A percentile compares a stretch with the other conserved stretches of the same genome.
Conservation (phyloP, 2,329 filamentous ascomycete species). For the Trichophyton schoenleinii region DNA sequence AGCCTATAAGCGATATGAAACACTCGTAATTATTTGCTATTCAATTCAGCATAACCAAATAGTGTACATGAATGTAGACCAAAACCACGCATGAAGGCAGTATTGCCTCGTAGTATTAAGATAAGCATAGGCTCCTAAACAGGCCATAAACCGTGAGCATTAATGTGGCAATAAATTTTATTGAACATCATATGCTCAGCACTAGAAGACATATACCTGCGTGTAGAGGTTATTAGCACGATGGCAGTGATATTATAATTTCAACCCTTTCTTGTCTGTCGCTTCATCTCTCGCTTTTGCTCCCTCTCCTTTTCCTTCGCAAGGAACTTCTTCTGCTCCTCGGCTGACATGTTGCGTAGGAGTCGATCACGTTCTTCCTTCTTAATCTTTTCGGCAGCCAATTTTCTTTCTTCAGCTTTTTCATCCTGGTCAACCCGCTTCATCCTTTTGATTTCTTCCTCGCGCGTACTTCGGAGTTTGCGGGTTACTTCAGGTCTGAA, state of each 20-base stretch:
- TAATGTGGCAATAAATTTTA: background rate
- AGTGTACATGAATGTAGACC: background rate
- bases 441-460: constrained; percentile 67
- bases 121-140: background rate
- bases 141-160: background rate
- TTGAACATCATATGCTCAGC: background rate
- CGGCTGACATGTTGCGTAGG: constrained; percentile 62
- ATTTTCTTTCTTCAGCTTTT: constrained; percentile 49
- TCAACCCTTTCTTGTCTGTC: constrained; percentile 39
- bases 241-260: background rate
- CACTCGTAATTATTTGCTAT: background rate
- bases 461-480: constrained; percentile 68
- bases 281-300: constrained; percentile 50
- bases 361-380: constrained; percentile 84
- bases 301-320: constrained; percentile 71
- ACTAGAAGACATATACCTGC: background rate
- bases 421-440: constrained; percentile 64
- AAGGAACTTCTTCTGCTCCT: constrained; percentile 74
- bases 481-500: constrained; percentile 84
- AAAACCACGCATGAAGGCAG: background rate
- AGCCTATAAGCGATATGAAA: background rate
- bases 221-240: background rate
- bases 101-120: background rate
- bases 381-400: constrained; percentile 48
- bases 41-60: background rate